A percentile compares a stretch with the other conserved stretches of the same genome.
phyloP scores from a whole-genome alignment of 306 rosid genomes.

The Coriaria nepalensis region DNA sequence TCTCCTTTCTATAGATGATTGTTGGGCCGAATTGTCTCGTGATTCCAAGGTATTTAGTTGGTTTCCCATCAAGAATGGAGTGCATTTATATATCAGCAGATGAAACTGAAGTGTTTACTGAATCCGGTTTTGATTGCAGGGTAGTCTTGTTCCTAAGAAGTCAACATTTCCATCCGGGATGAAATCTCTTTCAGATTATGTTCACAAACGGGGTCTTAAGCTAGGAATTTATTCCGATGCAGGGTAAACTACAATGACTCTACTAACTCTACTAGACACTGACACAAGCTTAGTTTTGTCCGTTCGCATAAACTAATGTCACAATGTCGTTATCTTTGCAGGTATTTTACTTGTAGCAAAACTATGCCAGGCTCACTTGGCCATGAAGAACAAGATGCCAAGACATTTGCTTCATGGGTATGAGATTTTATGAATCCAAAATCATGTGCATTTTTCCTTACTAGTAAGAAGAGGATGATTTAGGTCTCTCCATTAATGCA shows the following conservation, averaged over 20 bases:
- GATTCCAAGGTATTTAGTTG: constrained; percentile 37
- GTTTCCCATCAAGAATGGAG: not conserved
- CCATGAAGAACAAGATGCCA: constrained; percentile 85
- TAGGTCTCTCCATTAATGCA: not conserved
- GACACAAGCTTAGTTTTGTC: not conserved
- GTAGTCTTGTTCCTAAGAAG: constrained; percentile 56
- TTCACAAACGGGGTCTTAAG: constrained; percentile 86
- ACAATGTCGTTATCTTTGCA: constrained; percentile 11
- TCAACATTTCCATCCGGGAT: constrained; percentile 90
- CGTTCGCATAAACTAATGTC: not conserved
- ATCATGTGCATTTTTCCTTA: not conserved
- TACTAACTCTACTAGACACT: too few relatives aligned
- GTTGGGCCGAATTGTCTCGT: constrained; percentile 88
- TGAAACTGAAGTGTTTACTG: constrained; percentile 1
- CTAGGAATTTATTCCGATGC: constrained; percentile 96
- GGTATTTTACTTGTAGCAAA: constrained; percentile 85
- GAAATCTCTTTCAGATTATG: constrained; percentile 81
- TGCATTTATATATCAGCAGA: not conserved
- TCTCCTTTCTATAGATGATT: constrained; percentile 52
- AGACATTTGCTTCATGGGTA: constrained; percentile 91
- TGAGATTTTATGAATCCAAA: constrained; percentile 5
- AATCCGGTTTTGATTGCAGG: constrained; percentile 24
- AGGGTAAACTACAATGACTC: constrained; percentile 35
- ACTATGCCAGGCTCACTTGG: constrained; percentile 90
- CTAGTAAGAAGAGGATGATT: not conserved